A percentile compares a stretch with the other conserved stretches of the same genome.
phyloP scores from a whole-genome alignment of 2,329 filamentous ascomycete genomes.

The Diaporthe ampelina region DNA sequence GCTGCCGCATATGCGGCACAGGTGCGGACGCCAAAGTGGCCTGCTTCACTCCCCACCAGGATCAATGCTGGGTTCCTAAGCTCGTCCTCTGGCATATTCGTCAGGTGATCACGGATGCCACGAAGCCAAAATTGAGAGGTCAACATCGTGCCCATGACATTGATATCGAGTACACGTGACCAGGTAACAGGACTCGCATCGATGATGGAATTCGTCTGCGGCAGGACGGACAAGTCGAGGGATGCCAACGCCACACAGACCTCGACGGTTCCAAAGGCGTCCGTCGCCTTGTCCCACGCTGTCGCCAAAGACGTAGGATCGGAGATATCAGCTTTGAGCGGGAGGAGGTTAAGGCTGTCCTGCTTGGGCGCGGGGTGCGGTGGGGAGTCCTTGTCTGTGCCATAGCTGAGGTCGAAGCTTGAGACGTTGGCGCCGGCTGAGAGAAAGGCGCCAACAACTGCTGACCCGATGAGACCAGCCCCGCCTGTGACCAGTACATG shows the following conservation, averaged over 20 bases:
- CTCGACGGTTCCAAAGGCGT: conserved; percentile 3
- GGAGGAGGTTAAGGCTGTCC: not conserved
- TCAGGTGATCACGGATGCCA: conserved; percentile 18
- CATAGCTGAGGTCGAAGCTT: not conserved
- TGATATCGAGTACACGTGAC: conserved; percentile 8
- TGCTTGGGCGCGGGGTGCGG: not conserved
- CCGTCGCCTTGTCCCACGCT: not conserved
- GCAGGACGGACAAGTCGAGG: conserved; percentile 13
- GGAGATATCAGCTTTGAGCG: not conserved
- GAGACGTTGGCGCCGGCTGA: conserved; percentile 14
- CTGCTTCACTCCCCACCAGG: conserved; percentile 14
- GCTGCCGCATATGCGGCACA: conserved; percentile 21
- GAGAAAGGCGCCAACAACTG: conserved; percentile 7
- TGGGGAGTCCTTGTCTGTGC: not conserved
- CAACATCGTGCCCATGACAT: conserved; percentile 9
- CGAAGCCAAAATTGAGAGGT: conserved; percentile 15
- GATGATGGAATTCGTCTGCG: conserved; percentile 13
- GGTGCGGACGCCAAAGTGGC: conserved; percentile 23
- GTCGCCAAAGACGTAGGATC: not conserved
- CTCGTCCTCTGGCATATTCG: not conserved
- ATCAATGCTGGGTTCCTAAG: not conserved
- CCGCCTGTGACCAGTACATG: conserved; percentile 24
- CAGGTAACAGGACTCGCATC: not conserved
- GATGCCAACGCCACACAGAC: conserved; percentile 24
- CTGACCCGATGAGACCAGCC: not conserved